These are phyloP conservation scores for Nicotiana attenuata DNA, from an alignment of 257 asterid species.

Conservation along the genomic window DNA sequence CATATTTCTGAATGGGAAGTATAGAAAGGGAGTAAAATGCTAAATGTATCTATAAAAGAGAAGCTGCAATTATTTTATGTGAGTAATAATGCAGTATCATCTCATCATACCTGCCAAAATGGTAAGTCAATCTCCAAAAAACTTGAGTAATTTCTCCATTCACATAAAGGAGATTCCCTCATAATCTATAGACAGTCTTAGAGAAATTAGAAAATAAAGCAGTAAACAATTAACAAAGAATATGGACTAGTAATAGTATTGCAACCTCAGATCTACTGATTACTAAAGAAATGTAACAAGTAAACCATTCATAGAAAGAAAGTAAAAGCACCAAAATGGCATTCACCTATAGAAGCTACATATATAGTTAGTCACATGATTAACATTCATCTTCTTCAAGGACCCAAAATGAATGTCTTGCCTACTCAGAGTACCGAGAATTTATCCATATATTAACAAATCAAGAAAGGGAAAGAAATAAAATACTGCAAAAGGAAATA, in stretches of 20 bases:
- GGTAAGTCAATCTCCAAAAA: too few species aligned
- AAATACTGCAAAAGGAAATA: too few species aligned
- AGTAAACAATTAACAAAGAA: too few species aligned
- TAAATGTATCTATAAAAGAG: neutral
- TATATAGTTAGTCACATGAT: slow-evolving; percentile 1
- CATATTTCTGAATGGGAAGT: too few species aligned
- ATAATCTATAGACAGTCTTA: neutral
- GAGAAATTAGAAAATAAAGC: neutral
- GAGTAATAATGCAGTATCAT: neutral
- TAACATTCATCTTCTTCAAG: neutral
- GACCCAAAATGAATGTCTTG: neutral
- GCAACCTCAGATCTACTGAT: too few species aligned
- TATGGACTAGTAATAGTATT: too few species aligned
- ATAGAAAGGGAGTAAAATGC: too few species aligned
- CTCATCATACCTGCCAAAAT: neutral
- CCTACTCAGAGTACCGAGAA: neutral
- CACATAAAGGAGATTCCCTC: too few species aligned
- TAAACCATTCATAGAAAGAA: slow-evolving; percentile 6
- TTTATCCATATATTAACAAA: neutral
- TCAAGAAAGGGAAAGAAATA: too few species aligned
- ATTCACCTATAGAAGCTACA: neutral
- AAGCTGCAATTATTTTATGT: neutral
- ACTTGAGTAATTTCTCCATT: too few species aligned
- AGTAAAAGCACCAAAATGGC: slow-evolving; percentile 1
- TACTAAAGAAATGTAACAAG: neutral